Evolutionary conservation across 495 filamentous ascomycete species (phyloP).

Genomic region (Parachaetomium inaequale): DNA sequence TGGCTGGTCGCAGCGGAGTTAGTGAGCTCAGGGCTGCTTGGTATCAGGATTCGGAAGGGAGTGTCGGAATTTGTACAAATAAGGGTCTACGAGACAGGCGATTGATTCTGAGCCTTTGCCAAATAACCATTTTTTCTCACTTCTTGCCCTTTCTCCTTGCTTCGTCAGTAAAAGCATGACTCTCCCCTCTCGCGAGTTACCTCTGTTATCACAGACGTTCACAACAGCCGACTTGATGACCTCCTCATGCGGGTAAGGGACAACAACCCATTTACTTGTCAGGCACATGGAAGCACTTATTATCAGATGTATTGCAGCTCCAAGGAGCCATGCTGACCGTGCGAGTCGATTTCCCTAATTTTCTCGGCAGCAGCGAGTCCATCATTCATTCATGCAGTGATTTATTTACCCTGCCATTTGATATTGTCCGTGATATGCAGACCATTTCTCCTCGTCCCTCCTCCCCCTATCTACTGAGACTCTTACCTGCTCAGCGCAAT

Average conservation of each 20-base stretch:
- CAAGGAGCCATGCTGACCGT: background rate
- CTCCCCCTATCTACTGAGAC: no score
- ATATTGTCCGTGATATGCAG: background rate
- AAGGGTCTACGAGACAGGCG: background rate
- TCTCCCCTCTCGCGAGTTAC: no score
- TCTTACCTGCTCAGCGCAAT: conserved; percentile 58
- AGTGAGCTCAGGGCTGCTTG: background rate
- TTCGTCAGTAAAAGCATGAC: background rate
- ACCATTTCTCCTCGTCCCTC: background rate
- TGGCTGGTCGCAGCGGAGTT: background rate
- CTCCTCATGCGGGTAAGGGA: no score
- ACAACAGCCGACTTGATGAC: no score
- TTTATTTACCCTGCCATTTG: conserved; percentile 3
- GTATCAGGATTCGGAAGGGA: background rate
- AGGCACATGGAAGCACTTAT: background rate
- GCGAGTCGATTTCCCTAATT: background rate
- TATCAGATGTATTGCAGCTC: background rate
- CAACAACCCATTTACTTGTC: no score
- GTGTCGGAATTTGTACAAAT: background rate
- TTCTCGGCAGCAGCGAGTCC: conserved; percentile 1
- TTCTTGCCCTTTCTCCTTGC: background rate
- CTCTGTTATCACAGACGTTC: no score
- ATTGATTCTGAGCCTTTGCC: background rate
- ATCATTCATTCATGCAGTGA: conserved; percentile 11
- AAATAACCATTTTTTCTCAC: background rate